Percentiles rank a stretch among this genome's conserved stretches.
Conservation (phyloP, 2,329 filamentous ascomycete genomes). For the Stagonosporopsis rhizophila region DNA sequence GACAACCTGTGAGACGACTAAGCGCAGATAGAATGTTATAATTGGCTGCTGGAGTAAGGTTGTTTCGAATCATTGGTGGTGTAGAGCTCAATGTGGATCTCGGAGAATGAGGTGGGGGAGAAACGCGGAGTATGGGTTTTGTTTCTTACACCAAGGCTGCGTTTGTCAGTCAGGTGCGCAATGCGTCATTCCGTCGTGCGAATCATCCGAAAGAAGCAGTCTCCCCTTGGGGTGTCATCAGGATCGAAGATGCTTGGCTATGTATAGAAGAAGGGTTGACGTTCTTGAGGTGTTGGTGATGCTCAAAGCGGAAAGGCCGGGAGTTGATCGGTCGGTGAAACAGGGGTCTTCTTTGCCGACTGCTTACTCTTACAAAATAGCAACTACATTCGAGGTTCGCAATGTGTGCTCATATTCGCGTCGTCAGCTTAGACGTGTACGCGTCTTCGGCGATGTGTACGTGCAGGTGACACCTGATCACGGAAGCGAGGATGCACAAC, state of each 20-base stretch:
- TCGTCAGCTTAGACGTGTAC: constrained; percentile 8
- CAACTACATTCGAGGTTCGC: not conserved
- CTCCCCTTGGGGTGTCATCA: not conserved
- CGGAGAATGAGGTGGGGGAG: constrained; percentile 29
- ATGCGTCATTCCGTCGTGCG: constrained; percentile 7
- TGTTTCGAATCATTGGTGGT: constrained; percentile 5
- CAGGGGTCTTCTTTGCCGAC: not conserved
- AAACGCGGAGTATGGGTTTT: constrained; percentile 18
- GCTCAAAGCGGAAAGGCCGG: not conserved
- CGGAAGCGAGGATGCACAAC: not conserved
- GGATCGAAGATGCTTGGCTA: not conserved
- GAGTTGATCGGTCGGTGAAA: constrained; percentile 11
- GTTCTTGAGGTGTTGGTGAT: not conserved
- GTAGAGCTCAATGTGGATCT: constrained; percentile 4
- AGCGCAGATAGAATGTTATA: not conserved
- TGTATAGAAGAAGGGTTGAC: not conserved
- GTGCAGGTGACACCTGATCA: not conserved
- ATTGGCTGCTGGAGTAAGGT: not conserved
- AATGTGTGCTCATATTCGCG: not conserved
- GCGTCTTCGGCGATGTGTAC: not conserved
- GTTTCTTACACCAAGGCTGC: not conserved
- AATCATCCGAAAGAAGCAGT: constrained; percentile 9
- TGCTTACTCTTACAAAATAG: not conserved
- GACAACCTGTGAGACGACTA: constrained; percentile 3
- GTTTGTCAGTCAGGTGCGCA: constrained; percentile 9